These are phyloP conservation scores for Moesziomyces sp. DNA, from an alignment of 1,284 basidiomycete genomes.

Conservation along the genomic window DNA sequence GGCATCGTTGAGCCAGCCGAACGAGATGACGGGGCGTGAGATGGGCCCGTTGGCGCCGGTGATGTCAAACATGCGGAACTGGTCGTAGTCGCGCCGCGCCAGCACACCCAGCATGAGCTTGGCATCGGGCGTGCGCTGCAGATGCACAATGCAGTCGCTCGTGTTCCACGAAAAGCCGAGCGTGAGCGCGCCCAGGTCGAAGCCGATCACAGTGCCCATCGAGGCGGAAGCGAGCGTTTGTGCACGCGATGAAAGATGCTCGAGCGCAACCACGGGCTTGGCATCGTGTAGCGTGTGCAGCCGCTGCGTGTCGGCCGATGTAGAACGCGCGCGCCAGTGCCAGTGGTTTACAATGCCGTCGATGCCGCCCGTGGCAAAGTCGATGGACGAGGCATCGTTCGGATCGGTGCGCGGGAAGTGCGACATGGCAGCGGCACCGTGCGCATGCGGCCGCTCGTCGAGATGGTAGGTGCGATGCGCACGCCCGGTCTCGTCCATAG, in stretches of 20 bases:
- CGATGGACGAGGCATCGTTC: constrained; percentile 18
- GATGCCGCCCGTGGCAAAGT: constrained; percentile 46
- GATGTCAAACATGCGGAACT: constrained; percentile 46
- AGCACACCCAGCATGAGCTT: constrained; percentile 34
- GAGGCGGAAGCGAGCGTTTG: constrained; percentile 30
- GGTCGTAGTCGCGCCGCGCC: constrained; percentile 42
- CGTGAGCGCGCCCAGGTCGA: constrained; percentile 25
- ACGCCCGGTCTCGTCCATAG: constrained; percentile 15
- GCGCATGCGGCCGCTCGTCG: constrained; percentile 30
- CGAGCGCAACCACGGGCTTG: constrained; percentile 30
- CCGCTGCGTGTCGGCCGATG: constrained; percentile 8
- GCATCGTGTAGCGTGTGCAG: constrained; percentile 36
- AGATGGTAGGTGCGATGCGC: constrained; percentile 27
- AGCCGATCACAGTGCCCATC: constrained; percentile 33
- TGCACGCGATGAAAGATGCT: constrained; percentile 20
- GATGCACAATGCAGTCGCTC: constrained; percentile 40
- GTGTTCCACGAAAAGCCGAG: constrained; percentile 42
- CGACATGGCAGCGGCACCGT: constrained; percentile 29
- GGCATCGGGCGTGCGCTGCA: constrained; percentile 39
- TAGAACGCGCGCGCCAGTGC: constrained; percentile 24
- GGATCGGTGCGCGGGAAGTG: constrained; percentile 35
- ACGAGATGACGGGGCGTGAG: constrained; percentile 34
- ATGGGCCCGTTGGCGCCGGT: constrained; percentile 33
- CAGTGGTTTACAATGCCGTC: constrained; percentile 46
- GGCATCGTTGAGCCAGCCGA: constrained; percentile 45